Base-by-base conservation (phyloP, 345 rosid genomes). In the Pelargonium nanum region DNA sequence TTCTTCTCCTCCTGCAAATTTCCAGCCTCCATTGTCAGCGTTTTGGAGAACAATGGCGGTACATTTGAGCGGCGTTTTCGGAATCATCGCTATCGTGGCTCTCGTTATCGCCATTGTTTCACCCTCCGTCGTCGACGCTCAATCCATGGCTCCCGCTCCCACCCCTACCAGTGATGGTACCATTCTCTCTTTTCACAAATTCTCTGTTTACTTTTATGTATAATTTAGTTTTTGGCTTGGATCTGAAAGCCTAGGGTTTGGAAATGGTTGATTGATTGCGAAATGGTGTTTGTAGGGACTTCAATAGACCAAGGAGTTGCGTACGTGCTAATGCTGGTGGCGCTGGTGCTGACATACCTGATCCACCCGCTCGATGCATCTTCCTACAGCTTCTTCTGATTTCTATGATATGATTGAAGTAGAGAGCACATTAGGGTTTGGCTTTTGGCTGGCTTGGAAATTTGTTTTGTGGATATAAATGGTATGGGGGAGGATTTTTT, bases 291-390 rank as follows among this genome's bases (percentile, higher is more conserved):
- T 8, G 0, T 83, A 85, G 92, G 89, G 56, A 78, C 83, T 58
- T 77, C 86, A 69, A 79, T 85, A 30, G 92, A 85, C 68, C 92
- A 85, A 68, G 92, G 87, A 44, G 76, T 83, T 28, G 92, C 89
- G 1, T 83, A 85, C 65, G 69, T 81, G 75, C 78, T 83, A 58
- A 83, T 83, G 92, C 64, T 85, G 72, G 76, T 83, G 78, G 92
- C 92, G 1, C 60, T 85, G 55, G 87, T 77, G 59, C 86, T 85
- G 4, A 85, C 92, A 15, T 85, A 81, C 72, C 82, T 85, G 55
- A 83, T 83, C 6, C 92, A 85, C 68, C 81, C 83, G 0, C 68
- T 85, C 0, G 91, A 85, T 60, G 75, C 86, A 6, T 64, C 80
- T 64, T 76, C 72, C 61, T 70, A 20, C 63, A 7, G 17, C 67